Conservation (phyloP, 805 yeast genomes). For the Myxozyma mucilagina region DNA sequence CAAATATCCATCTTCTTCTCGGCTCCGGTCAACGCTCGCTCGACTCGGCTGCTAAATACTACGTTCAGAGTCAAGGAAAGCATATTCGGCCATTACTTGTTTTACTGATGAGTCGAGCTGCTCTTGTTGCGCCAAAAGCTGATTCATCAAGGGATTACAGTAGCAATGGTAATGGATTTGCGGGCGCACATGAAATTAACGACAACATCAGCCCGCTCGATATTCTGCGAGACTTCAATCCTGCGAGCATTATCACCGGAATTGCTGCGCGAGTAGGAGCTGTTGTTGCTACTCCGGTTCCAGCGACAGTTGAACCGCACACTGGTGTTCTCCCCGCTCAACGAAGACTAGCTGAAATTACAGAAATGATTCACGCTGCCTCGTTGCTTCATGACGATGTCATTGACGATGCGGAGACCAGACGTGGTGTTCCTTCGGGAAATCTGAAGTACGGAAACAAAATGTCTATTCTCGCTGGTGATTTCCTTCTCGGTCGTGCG, state of each 20-base stretch:
- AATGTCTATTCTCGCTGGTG: constrained; percentile 97
- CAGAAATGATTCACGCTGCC: constrained; percentile 98
- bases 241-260: constrained; percentile 44
- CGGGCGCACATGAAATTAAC: constrained; percentile 35
- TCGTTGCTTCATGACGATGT: constrained; percentile 95
- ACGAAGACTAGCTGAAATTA: constrained; percentile 92
- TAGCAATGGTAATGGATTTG: too few relatives aligned
- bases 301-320: constrained; percentile 9
- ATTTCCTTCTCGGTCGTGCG: constrained; percentile 91
- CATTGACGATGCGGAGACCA: constrained; percentile 79
- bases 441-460: constrained; percentile 93
- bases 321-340: constrained; percentile 84
- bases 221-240: constrained; percentile 86
- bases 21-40: constrained; percentile 94
- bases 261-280: constrained; percentile 39
- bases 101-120: constrained; percentile 75
- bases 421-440: constrained; percentile 89
- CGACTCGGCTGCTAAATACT: constrained; percentile 89
- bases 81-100: constrained; percentile 92
- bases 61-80: constrained; percentile 95
- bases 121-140: constrained; percentile 47
- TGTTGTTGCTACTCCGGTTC: background rate
- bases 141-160: background rate
- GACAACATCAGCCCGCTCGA: constrained; percentile 71
- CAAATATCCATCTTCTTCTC: constrained; percentile 78